These are phyloP conservation scores for Aspergillus sp. DNA, from an alignment of 2,329 filamentous ascomycete species.

Conservation along the genomic window DNA sequence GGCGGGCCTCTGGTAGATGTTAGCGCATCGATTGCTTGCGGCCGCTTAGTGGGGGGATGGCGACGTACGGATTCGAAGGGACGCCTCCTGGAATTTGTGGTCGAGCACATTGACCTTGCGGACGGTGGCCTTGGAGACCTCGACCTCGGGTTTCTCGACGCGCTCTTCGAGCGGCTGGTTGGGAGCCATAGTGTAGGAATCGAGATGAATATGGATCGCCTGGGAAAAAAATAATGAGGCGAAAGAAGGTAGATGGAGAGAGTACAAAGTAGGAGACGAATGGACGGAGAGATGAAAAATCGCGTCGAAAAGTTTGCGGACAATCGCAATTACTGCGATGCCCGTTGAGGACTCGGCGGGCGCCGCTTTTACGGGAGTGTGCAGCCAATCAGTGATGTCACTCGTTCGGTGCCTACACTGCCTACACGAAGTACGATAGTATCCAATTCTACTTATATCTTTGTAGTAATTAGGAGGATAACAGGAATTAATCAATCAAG, in stretches of 20 bases:
- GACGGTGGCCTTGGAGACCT: neutral
- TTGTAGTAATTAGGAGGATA: too few relatives aligned
- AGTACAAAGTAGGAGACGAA: neutral
- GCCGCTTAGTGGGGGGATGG: neutral
- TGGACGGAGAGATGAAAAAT: neutral
- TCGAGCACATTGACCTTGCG: neutral
- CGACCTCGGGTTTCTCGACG: conserved; percentile 12
- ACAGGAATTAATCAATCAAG: too few relatives aligned
- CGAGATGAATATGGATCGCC: too few relatives aligned
- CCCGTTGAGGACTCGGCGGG: neutral
- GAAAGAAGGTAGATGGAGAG: conserved; percentile 5
- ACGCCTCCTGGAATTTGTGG: neutral
- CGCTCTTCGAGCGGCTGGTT: conserved; percentile 27
- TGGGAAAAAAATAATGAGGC: too few relatives aligned
- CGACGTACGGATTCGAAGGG: neutral
- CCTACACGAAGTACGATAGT: too few relatives aligned
- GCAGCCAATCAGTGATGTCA: neutral
- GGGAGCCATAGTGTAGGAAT: too few relatives aligned
- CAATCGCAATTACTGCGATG: neutral
- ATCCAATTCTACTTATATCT: too few relatives aligned
- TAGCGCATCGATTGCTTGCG: neutral
- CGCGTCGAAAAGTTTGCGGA: neutral
- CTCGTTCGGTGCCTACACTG: too few relatives aligned
- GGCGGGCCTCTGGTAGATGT: conserved; percentile 58
- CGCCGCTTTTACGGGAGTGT: neutral